Evolutionary conservation across 257 asterid genomes (phyloP), one percentile per base, ranked within the genome.

Genomic region (Marsdenia floribunda): DNA sequence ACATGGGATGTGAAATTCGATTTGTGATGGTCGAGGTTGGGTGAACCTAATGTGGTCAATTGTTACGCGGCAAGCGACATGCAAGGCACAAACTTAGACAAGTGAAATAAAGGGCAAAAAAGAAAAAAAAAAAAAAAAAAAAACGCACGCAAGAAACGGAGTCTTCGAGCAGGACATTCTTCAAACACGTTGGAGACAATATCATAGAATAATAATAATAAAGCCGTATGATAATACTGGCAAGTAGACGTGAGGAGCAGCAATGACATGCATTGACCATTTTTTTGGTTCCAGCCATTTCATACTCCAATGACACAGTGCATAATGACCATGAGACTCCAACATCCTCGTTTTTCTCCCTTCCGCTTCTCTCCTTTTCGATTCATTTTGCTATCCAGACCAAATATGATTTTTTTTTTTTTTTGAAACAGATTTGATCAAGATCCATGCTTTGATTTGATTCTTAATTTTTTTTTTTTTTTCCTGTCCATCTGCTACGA

Each of bases 301-400:
- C 61, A 16, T 24, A 29, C 42, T 50, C 74, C 40, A 24, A 49
- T 12, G 22, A 24, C 71, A 44, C 6, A 64, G 68, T 42, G 67
- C 77, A 76, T 77, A 78, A 81, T 78, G 80, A 47, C 74, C 12
- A 67, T 68, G 38, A 52, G 61, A 29, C 49, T 64, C 38, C 73
- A 22, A 44, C 24, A 29, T 83, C 94, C 97, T 85, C 64, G 40
- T 81, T 89, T 87, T 87, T 82, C 97, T 84, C 93, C 75, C 89
- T 83, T 76, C 93, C 90, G 77, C 85, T 29, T 29, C 83, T 85
- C 87, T 60, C 72, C 67, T 61, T 29, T 57, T 68, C 80, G 77
- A 73, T 12, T 79, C 79, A 7, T 73, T 75, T 68, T 80, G 57
- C 38, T 64, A 58, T 37, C 2, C 49, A n/a, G 14, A 54, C 59